Evolutionary conservation across 2,329 filamentous ascomycete species (phyloP), one percentile per base, ranked within the genome.

Genomic region (Cercospora sojina): DNA sequence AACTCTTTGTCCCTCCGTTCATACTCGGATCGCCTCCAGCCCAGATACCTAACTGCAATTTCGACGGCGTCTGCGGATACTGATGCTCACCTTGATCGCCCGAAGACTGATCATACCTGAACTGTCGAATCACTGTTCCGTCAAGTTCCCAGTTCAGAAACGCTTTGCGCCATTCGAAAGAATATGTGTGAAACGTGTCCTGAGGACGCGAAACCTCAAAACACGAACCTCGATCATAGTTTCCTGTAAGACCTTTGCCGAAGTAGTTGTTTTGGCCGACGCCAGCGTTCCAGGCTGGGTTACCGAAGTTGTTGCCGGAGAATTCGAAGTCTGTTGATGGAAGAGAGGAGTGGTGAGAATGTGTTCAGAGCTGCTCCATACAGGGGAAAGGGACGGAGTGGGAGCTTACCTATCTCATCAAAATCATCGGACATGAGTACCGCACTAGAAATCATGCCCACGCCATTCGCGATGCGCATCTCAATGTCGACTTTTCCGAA

Each of bases 81-180:
- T 69, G 71, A 41, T 69, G 62, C n/a, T 60, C 32, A 5, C 49
- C 59, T 6, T 59, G 62, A 8, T 65, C 64, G 1, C 59, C 59
- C 1, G 58, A 51, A 25, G 68, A 47, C 35, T 64, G 59, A 12
- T 62, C 64, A 32, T 65, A 61, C 7, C 49, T 49, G 27, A 84
- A 80, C 3, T 80, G 83, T 65, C 85, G 84, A 25, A 83, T 75
- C 25, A 79, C 73, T 5, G 70, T 71, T 65, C 81, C 82, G 73
- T 88, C 82, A 64, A 93, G 87, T 72, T 83, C 86, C 85, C 87
- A 92, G 66, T 87, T 83, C 9, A 92, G 79, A 66, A 82, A 79
- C 0, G 88, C 85, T 70, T 86, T 81, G 12, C 87, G 91, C 90
- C 90, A 92, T 68, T 86, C 81, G 31, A 86, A 83, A 16, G 89